phyloP scores from a whole-genome alignment of 306 rosid genomes.

The Alnus glutinosa region DNA sequence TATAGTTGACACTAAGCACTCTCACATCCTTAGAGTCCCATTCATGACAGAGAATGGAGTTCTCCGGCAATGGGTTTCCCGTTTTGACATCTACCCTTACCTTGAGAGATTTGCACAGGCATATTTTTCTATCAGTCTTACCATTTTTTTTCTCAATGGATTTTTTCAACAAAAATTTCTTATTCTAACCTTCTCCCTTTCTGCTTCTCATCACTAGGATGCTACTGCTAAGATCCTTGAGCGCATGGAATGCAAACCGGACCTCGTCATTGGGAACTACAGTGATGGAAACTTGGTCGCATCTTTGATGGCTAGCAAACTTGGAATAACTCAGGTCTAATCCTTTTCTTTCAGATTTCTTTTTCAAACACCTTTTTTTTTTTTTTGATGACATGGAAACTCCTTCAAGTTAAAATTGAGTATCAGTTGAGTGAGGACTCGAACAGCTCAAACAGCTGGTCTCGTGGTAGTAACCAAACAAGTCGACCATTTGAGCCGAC shows the following conservation, averaged over 20 bases:
- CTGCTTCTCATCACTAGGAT: constrained; percentile 41
- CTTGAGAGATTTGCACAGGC: constrained; percentile 84
- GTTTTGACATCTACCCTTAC: constrained; percentile 86
- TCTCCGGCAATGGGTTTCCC: constrained; percentile 80
- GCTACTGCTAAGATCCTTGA: constrained; percentile 62
- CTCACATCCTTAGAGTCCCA: constrained; percentile 82
- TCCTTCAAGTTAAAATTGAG: too few relatives aligned
- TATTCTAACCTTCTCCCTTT: constrained; percentile 13
- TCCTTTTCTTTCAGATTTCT: not conserved
- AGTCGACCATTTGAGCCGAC: too few relatives aligned
- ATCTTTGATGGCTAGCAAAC: constrained; percentile 80
- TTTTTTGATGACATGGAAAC: too few relatives aligned
- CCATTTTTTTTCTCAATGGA: not conserved
- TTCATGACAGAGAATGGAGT: constrained; percentile 66
- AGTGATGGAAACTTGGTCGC: constrained; percentile 93
- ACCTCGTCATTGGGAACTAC: constrained; percentile 86
- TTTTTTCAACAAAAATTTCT: not conserved
- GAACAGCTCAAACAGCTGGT: too few relatives aligned
- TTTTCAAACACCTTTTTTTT: not conserved
- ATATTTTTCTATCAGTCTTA: constrained; percentile 17
- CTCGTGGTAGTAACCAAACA: too few relatives aligned
- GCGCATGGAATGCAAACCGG: constrained; percentile 77
- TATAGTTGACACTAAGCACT: constrained; percentile 67
- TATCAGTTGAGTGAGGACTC: too few relatives aligned
- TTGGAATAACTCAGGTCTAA: constrained; percentile 75